Conservation (phyloP, 2,329 filamentous ascomycete species). For the Penicillium sclerotigenum region DNA sequence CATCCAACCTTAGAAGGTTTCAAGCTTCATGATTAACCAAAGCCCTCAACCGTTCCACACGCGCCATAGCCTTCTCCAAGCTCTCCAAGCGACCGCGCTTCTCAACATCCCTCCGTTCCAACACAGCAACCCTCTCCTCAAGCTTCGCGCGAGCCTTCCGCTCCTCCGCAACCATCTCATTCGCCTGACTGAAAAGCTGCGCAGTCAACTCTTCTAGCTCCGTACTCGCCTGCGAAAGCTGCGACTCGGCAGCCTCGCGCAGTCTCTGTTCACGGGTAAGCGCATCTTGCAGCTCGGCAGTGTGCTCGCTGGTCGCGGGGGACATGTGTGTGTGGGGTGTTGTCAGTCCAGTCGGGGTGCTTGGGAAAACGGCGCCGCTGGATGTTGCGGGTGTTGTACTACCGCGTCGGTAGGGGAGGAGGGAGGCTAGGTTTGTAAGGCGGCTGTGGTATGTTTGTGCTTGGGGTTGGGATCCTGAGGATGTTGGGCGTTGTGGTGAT, state of each 20-base stretch:
- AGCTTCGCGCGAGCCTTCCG: conserved; percentile 55
- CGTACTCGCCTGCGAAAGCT: conserved; percentile 52
- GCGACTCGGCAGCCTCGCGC: conserved; percentile 57
- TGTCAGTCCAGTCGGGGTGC: conserved; percentile 10
- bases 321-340: conserved; percentile 16
- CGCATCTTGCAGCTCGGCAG: conserved; percentile 50
- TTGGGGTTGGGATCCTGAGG: conserved; percentile 25
- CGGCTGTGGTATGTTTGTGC: conserved; percentile 33
- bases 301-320: conserved; percentile 25
- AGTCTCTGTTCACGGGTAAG: conserved; percentile 54
- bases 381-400: conserved; percentile 31
- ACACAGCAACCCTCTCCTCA: conserved; percentile 47
- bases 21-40: conserved; percentile 47
- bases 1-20: not conserved
- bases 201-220: conserved; percentile 62
- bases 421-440: conserved; percentile 38
- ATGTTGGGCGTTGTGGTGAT: conserved; percentile 36
- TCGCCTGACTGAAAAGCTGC: conserved; percentile 61
- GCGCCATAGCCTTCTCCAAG: conserved; percentile 55
- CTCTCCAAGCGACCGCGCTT: conserved; percentile 53
- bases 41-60: conserved; percentile 57
- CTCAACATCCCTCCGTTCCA: conserved; percentile 48
- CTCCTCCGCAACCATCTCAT: conserved; percentile 65
- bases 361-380: conserved; percentile 22
- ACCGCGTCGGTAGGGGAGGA: conserved; percentile 40